phyloP scores from a whole-genome alignment of 2,329 filamentous ascomycete genomes.

The Biscogniauxia marginata region DNA sequence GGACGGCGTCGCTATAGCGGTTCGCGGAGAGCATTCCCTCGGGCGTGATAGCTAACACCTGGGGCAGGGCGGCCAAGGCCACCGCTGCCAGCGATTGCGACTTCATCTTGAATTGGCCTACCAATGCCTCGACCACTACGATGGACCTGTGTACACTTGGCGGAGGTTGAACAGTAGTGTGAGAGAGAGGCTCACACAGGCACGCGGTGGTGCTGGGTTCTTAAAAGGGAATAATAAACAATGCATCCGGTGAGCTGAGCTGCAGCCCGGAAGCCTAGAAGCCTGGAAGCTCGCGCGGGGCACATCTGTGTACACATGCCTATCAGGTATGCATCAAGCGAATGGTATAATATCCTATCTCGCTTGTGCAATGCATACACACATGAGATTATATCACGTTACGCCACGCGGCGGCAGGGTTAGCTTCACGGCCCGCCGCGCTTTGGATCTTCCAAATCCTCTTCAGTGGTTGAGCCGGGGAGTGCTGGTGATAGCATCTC shows the following conservation, averaged over 20 bases:
- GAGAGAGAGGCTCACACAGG: not conserved
- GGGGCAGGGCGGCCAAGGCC: slow-evolving; percentile 27
- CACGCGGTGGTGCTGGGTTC: not conserved
- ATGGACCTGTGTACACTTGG: slow-evolving; percentile 3
- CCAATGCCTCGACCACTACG: not conserved
- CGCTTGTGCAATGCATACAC: not conserved
- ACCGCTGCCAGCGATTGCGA: slow-evolving; percentile 24
- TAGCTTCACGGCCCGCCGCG: not conserved
- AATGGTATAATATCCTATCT: not conserved
- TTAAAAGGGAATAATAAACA: not conserved
- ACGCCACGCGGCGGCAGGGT: not conserved
- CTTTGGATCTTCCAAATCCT: not conserved
- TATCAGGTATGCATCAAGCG: not conserved
- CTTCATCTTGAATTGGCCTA: slow-evolving; percentile 23
- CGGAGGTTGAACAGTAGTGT: not conserved
- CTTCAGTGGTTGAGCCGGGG: slow-evolving; percentile 1
- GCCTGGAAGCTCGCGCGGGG: not conserved
- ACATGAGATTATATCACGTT: not conserved
- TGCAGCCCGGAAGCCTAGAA: not conserved
- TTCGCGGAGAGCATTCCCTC: slow-evolving; percentile 34
- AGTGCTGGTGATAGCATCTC: slow-evolving; percentile 1
- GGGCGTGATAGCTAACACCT: slow-evolving; percentile 30
- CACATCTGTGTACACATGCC: not conserved
- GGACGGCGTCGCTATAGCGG: slow-evolving; percentile 31
- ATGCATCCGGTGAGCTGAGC: not conserved